phyloP scores from a whole-genome alignment of 73 alveolate genomes.

The Tetrahymena borealis region DNA sequence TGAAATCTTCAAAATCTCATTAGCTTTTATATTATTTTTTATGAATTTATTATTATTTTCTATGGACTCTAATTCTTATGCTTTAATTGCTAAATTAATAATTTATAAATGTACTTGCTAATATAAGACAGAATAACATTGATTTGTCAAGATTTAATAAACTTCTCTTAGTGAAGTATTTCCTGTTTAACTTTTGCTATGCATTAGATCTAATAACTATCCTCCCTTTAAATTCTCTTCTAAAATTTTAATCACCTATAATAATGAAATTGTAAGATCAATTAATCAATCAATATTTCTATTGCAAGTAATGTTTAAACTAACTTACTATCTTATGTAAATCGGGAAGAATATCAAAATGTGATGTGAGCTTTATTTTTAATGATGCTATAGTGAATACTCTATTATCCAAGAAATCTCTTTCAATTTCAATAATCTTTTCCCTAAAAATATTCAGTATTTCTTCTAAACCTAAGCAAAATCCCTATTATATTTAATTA shows the following conservation, averaged over 20 bases:
- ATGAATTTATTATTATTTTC: too few relatives aligned
- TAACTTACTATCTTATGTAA: not conserved
- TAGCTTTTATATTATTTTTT: too few relatives aligned
- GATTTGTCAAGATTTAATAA: not conserved
- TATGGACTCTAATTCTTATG: too few relatives aligned
- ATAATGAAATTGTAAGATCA: not conserved
- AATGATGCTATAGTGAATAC: not conserved
- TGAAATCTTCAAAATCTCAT: too few relatives aligned
- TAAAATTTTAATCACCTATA: not conserved
- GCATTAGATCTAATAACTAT: not conserved
- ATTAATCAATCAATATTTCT: not conserved
- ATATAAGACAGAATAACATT: not conserved
- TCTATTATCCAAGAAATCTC: not conserved
- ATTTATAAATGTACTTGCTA: not conserved
- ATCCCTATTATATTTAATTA: not conserved
- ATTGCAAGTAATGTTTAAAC: not conserved
- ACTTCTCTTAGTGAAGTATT: not conserved
- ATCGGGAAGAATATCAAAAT: not conserved
- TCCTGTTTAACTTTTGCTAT: not conserved
- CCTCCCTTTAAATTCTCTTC: slow-evolving; percentile 1
- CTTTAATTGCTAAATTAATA: too few relatives aligned
- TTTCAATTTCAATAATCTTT: not conserved
- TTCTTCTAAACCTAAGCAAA: not conserved
- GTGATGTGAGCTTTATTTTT: not conserved
- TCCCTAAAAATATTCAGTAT: not conserved